Base-by-base conservation (phyloP, 2,329 filamentous ascomycete genomes). In the Penicillium frequentans region DNA sequence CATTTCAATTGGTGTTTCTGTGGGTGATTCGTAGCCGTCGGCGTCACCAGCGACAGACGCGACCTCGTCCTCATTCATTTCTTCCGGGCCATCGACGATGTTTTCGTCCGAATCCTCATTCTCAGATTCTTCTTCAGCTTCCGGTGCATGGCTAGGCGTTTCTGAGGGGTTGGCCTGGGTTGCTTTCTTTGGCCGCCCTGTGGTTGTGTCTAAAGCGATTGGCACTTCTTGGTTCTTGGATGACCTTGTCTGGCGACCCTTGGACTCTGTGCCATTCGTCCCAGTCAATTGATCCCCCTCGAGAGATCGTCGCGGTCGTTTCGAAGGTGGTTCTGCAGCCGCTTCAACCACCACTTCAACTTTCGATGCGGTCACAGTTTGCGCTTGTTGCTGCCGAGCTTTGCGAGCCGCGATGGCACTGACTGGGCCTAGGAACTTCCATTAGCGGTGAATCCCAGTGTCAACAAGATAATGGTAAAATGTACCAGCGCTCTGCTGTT, bases 371-470 rank as follows among this genome's bases (percentile, higher is more conserved):
- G 57, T 48, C 27, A 57, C 59, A 43, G 47, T 59, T 53, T 69
- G 70, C 47, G 65, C 61, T 52, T 70, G 68, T 57, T 75, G 70
- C 59, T 73, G 71, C 51, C 72, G 69, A 64, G 73, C 73, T 71
- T 69, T 76, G 64, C 75, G 76, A 58, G 75, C 75, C 27, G 76
- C 76, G 59, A 78, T 62, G 45, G 75, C 76, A 59, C 76, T 78
- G 57, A 77, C 64, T n/a, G 71, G 71, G 54, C 64, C 72, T 72
- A 62, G 26, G 42, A 62, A 49, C 49, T 55, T 23, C 26, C 27
- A 43, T 52, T 52, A 52, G 49, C 19, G 19, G 19, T 1, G 14
- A 14, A 13, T 7, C 1, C 8, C 35, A 11, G 16, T 10, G 8
- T 19, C 16, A 39, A 1, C 8, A 19, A 29, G 24, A 31, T 13